Base-by-base conservation (phyloP, 441 rosid species). In the Biscutella laevigata region DNA sequence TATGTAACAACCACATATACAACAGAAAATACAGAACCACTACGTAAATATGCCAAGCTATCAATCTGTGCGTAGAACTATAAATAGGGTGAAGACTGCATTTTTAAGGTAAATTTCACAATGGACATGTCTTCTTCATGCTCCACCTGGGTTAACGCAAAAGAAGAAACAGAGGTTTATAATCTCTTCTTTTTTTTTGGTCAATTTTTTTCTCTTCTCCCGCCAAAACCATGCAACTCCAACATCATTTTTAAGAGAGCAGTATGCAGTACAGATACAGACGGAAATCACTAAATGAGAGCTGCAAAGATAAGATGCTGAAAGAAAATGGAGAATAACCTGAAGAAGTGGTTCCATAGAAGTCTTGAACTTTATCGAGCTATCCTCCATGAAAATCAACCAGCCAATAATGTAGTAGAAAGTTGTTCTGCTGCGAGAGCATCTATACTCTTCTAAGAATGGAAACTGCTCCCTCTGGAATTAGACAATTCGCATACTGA, bases 371-470 rank as follows among this genome's bases (percentile, higher is more conserved):
- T 90, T 90, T 75, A 88, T 62, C 37, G 90, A 80, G 77, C 86
- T 88, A 57, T 88, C 99, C 73, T 94, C 98, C 96, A 88, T 79
- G 65, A 94, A 94, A 45, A 94, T 88, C 66, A 94, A 74, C 94
- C 86, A 90, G 62, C 98, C 98, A 66, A 94, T 79, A 33, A 83
- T 88, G 73, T 88, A 90, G 63, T 90, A 90, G 68, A 94, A 94
- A 4, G 89, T 94, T 33, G 98, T 90, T 74, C 99, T 79, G 80
- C 88, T 94, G 62, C 98, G 95, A n/a, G 90, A 86, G 71, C 96
- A 85, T 82, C 92, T 82, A 44, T 74, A 74, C 57, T 90, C 90
- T 67, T 84, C 98, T 44, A 94, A 61, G 71, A 90, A 94, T 8
- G 94, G 98, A 65, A 94, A 90, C 61, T 81, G 94, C 72, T 90